Base-by-base conservation (phyloP, 2,329 filamentous ascomycete genomes). In the Colletotrichum zoysiae region DNA sequence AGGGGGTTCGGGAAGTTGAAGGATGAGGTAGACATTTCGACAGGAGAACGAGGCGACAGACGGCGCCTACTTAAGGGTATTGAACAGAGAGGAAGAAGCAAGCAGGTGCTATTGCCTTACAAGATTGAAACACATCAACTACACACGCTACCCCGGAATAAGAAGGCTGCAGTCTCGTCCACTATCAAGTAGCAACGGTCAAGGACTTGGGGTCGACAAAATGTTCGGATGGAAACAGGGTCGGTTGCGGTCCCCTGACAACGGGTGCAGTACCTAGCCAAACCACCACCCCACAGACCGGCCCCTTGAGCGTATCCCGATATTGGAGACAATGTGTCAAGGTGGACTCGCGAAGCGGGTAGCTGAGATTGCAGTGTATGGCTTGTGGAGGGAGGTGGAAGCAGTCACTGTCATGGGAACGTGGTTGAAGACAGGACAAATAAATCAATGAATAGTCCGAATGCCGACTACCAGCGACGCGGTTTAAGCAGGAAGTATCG, bases 81-180 rank as follows among this genome's bases (percentile, higher is more conserved):
- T 40, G 12, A 14, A 42, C n/a, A 12, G 46, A 30, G 35, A 40
- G 46, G 44, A 55, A 48, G 44, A 56, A 66, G 26, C 50, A 69
- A 44, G 44, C n/a, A 44, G 33, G 46, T 46, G 26, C 26, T 70
- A 38, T 60, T 56, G 60, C 66, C 61, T 62, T 56, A 61, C 42
- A 48, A 38, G 56, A 53, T 73, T 73, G 70, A 73, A 70, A 73
- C 70, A 71, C 59, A 59, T 23, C 26, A 64, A 59, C 33, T 40
- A 44, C 33, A 62, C 30, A 63, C 40, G 26, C 65, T 64, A 71
- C 65, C 38, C 68, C 38, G 20, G 53, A 44, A 60, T 23, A 26
- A 46, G 60, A 59, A 18, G 62, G 58, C 51, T 53, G 51, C n/a
- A 55, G 53, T 11, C 33, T 33, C 23, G 58, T 64, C 23, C 55